Conservation (phyloP, 2,329 filamentous ascomycete genomes). For the Fusarium euwallaceae region DNA sequence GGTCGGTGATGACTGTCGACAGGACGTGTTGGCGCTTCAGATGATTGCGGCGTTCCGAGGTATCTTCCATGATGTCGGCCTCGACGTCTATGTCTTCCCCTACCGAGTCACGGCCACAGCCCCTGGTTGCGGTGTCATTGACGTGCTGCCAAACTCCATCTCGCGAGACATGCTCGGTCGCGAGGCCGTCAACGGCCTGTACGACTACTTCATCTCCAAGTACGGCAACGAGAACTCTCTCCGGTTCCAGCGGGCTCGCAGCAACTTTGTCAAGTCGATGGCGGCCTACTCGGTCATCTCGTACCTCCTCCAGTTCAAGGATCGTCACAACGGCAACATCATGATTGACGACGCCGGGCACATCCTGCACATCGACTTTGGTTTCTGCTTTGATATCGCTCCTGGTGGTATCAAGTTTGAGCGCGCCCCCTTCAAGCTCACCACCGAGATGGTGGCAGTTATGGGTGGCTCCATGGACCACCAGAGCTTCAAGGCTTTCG, state of each 20-base stretch:
- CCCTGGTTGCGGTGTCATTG: constrained; percentile 97
- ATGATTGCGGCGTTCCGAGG: constrained; percentile 98
- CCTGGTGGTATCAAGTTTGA: constrained; percentile 98
- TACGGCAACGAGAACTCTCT: constrained; percentile 97
- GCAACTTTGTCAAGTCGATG: constrained; percentile 99
- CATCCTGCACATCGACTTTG: constrained; percentile 98
- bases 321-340: constrained; percentile 99
- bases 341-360: constrained; percentile 99
- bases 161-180: constrained; percentile 98
- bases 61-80: constrained; percentile 93
- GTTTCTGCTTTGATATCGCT: constrained; percentile 99
- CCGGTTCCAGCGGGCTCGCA: constrained; percentile 92
- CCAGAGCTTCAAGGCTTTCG: constrained; percentile 94
- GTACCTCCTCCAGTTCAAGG: constrained; percentile 98
- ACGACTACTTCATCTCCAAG: constrained; percentile 98
- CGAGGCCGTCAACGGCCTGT: constrained; percentile 96
- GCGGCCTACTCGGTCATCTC: constrained; percentile 98
- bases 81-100: constrained; percentile 97
- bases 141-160: constrained; percentile 97
- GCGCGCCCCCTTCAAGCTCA: constrained; percentile 97
- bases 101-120: constrained; percentile 98
- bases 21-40: constrained; percentile 95
- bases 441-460: constrained; percentile 97
- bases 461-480: constrained; percentile 91
- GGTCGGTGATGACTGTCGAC: constrained; percentile 97